Evolutionary conservation across 2,329 filamentous ascomycete species (phyloP).

Genomic region (Apiospora malaysiana): DNA sequence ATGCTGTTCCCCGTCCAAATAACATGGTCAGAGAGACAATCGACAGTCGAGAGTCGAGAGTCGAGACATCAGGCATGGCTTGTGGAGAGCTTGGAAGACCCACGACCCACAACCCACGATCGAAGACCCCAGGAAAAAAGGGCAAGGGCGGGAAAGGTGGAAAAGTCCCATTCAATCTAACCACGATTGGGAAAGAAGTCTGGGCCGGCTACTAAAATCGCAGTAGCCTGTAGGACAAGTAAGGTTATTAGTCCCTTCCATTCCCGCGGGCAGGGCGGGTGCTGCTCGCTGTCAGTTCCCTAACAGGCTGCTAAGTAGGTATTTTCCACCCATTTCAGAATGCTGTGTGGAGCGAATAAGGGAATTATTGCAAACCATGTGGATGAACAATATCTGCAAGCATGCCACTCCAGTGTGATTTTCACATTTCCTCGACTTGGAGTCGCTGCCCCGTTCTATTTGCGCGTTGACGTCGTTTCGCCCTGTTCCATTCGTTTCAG

Average conservation of each 20-base stretch:
- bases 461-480: neutral
- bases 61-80: neutral
- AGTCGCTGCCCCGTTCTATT: neutral
- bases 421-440: neutral
- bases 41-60: too few species aligned
- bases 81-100: neutral
- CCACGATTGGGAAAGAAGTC: conserved; percentile 3
- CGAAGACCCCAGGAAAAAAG: neutral
- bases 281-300: neutral
- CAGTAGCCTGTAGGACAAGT: neutral
- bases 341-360: neutral
- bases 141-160: neutral
- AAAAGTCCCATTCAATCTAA: neutral
- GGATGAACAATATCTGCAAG: neutral
- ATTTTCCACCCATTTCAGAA: neutral
- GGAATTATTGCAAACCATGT: neutral
- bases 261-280: neutral
- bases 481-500: neutral
- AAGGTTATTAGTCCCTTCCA: neutral
- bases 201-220: neutral
- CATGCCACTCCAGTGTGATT: neutral
- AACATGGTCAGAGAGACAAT: neutral
- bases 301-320: neutral
- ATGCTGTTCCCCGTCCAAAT: neutral
- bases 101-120: neutral